Evolutionary conservation across 2,329 filamentous ascomycete species (phyloP), one percentile per base, ranked within the genome.

Genomic region (Dactylellina parvicollis): DNA sequence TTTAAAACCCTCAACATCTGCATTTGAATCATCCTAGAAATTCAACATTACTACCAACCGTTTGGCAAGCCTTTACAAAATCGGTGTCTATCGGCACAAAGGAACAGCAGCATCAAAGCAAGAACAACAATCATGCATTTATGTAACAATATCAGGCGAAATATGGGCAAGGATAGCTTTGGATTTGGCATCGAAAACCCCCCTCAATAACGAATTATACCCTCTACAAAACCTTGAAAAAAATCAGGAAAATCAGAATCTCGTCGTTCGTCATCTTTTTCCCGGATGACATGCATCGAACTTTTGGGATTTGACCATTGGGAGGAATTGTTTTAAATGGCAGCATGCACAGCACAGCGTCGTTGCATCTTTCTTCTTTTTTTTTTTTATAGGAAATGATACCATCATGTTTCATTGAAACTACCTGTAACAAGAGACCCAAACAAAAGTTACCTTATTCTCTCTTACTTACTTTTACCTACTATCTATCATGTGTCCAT

Each of bases 371-470:
- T 56, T 34, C n/a, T 50, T 36, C 26, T 32, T 59, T 32, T 26
- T 50, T 46, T 38, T 55, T 46, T 54, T 72, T 59, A n/a, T 50
- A 64, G 60, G 69, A 47, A 73, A 73, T 66, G 60, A 73, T 73
- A 66, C 60, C 54, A 65, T 60, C 52, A 66, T 73, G 69, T 73
- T 65, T 73, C 69, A 73, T 66, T 73, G 60, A 56, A 60, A 66
- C 54, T 49, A 52, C 67, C 52, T 73, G 69, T 73, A 73, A 66
- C 54, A 65, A 73, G 69, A 59, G 57, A 65, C 49, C n/a, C 47
- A 55, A 70, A 60, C 56, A 60, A 73, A 73, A 73, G 60, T n/a
- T 66, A 66, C 59, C 52, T 64, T 52, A 54, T 65, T 65, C 57
- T 46, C 24, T 65, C 54, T 26, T 30, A n/a, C 26, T 22, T 46